Evolutionary conservation across 2,329 filamentous ascomycete genomes (phyloP).

Genomic region (Leptosphaerulina australis): DNA sequence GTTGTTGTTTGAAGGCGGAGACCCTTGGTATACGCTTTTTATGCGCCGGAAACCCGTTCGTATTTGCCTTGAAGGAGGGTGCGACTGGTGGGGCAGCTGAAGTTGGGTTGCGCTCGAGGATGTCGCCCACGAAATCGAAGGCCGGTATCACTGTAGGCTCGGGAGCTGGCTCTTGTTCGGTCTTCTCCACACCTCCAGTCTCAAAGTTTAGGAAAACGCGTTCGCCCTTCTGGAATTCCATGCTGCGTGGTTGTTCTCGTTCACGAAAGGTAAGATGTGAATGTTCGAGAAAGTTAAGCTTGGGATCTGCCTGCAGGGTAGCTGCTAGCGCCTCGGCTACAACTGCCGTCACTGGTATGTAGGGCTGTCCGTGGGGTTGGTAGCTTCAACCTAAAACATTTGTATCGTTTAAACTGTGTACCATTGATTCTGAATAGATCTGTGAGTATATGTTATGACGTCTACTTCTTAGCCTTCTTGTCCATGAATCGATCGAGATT

Average conservation of each 20-base stretch:
- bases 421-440: not conserved
- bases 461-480: constrained; percentile 6
- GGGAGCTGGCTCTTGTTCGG: constrained; percentile 32
- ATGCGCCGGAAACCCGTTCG: constrained; percentile 84
- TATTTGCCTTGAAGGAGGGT: constrained; percentile 61
- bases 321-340: constrained; percentile 17
- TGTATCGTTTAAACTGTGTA: too few relatives aligned
- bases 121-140: constrained; percentile 70
- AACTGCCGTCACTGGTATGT: not conserved
- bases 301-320: constrained; percentile 18
- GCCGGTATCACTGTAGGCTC: constrained; percentile 26
- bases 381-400: too few relatives aligned
- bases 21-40: constrained; percentile 71
- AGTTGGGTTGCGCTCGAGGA: constrained; percentile 73
- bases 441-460: not conserved
- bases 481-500: constrained; percentile 32
- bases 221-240: constrained; percentile 62
- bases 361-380: too few relatives aligned
- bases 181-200: constrained; percentile 56
- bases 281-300: constrained; percentile 1
- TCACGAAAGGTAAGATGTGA: constrained; percentile 4
- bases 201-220: constrained; percentile 66
- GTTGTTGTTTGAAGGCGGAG: constrained; percentile 81
- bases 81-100: constrained; percentile 67
- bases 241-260: constrained; percentile 17